These are phyloP conservation scores for Spencermartinsiella ligniputridi DNA, from an alignment of 1,139 yeast species.

Conservation along the genomic window DNA sequence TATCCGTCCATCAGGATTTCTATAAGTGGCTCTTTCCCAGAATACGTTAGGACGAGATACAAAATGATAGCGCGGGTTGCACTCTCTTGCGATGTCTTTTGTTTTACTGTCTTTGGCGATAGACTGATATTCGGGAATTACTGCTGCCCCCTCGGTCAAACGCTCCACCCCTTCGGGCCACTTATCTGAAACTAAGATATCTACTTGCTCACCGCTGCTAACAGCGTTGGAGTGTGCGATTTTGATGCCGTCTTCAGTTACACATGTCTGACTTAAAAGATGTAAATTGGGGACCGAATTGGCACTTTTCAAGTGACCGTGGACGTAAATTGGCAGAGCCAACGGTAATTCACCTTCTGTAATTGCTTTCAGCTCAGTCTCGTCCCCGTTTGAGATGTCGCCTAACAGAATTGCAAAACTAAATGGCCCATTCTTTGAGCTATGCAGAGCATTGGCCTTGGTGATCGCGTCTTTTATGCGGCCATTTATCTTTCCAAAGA, in stretches of 20 bases:
- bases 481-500: slow-evolving; percentile 23
- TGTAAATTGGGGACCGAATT: not conserved
- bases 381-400: slow-evolving; percentile 5
- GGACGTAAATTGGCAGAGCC: slow-evolving; percentile 16
- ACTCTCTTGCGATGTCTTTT: slow-evolving; percentile 7
- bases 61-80: slow-evolving; percentile 23
- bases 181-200: slow-evolving; percentile 16
- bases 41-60: slow-evolving; percentile 13
- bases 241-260: slow-evolving; percentile 4
- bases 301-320: slow-evolving; percentile 5
- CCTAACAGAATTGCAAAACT: slow-evolving; percentile 21
- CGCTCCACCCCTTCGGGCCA: slow-evolving; percentile 20
- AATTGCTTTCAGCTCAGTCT: slow-evolving; percentile 6
- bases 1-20: slow-evolving; percentile 12
- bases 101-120: slow-evolving; percentile 6
- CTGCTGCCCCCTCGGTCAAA: slow-evolving; percentile 10
- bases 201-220: slow-evolving; percentile 8
- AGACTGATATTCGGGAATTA: slow-evolving; percentile 3
- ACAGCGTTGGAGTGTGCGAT: not conserved
- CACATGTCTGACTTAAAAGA: not conserved
- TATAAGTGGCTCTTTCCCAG: slow-evolving; percentile 28
- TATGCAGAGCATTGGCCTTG: slow-evolving; percentile 21
- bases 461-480: slow-evolving; percentile 12
- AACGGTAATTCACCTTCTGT: slow-evolving; percentile 7
- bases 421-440: slow-evolving; percentile 26